Conservation (phyloP, 2,329 filamentous ascomycete species). For the Kalmusia sp. region DNA sequence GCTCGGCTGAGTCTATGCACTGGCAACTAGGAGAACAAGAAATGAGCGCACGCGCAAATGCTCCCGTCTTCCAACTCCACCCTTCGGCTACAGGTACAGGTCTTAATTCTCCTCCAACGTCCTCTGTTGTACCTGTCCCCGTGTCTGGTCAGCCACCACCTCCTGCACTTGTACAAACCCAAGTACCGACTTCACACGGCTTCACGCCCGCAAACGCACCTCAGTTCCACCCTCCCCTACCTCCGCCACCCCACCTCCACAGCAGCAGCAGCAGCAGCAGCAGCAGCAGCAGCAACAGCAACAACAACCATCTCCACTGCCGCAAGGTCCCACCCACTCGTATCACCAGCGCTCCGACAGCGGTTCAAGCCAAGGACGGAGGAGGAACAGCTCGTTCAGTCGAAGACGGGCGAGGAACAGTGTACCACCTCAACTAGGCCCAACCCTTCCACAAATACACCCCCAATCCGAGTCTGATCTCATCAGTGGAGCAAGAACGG, state of each 20-base stretch:
- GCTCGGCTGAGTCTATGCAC: conserved; percentile 96
- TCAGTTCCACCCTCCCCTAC: conserved; percentile 34
- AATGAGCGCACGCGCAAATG: conserved; percentile 91
- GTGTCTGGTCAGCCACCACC: conserved; percentile 11
- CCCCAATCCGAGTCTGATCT: conserved; percentile 41
- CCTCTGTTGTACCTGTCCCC: conserved; percentile 30
- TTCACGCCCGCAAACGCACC: conserved; percentile 49
- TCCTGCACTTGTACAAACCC: neutral
- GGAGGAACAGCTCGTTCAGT: conserved; percentile 43
- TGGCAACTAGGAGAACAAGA: conserved; percentile 94
- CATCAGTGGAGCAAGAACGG: conserved; percentile 44
- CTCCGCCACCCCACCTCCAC: conserved; percentile 20
- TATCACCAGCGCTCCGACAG: conserved; percentile 46
- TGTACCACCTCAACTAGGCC: conserved; percentile 44
- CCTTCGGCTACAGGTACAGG: conserved; percentile 46
- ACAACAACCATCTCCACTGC: conserved; percentile 28
- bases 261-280: conserved; percentile 24
- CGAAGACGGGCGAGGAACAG: conserved; percentile 43
- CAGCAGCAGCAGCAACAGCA: conserved; percentile 34
- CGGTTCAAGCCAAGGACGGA: conserved; percentile 37
- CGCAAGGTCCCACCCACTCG: conserved; percentile 32
- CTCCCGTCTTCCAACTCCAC: conserved; percentile 76
- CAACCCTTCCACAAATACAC: conserved; percentile 41
- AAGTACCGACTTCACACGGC: conserved; percentile 31
- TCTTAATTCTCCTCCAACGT: conserved; percentile 38